phyloP scores from a whole-genome alignment of 2,329 filamentous ascomycete species.

The Didymella sp. region DNA sequence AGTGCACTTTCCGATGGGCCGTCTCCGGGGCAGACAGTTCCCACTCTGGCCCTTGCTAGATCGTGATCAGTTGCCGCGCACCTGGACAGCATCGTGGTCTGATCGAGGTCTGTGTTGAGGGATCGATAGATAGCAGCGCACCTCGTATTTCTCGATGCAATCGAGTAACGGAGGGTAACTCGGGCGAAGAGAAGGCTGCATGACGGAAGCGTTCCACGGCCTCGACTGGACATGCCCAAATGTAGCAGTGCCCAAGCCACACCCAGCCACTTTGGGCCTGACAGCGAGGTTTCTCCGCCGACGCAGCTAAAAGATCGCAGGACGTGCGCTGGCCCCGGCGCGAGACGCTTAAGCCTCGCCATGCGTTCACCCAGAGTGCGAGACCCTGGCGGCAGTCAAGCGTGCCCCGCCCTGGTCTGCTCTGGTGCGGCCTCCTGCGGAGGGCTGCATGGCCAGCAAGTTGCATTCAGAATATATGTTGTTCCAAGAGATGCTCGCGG shows the following conservation, averaged over 20 bases:
- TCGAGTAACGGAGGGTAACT: conserved; percentile 2
- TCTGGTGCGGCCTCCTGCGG: neutral
- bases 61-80: neutral
- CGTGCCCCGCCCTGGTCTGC: neutral
- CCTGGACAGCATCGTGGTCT: conserved; percentile 1
- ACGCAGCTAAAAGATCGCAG: conserved; percentile 1
- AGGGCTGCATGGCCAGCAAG: neutral
- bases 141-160: conserved; percentile 4
- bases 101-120: neutral
- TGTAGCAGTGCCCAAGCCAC: neutral
- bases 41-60: conserved; percentile 6
- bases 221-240: conserved; percentile 5
- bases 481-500: conserved; percentile 3
- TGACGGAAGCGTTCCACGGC: conserved; percentile 4
- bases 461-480: neutral
- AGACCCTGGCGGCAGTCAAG: conserved; percentile 9
- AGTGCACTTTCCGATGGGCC: conserved; percentile 1
- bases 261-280: conserved; percentile 9
- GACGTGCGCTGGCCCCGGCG: conserved; percentile 3
- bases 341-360: conserved; percentile 1
- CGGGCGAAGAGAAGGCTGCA: neutral
- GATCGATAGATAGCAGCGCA: conserved; percentile 1
- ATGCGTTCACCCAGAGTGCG: neutral
- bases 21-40: neutral
- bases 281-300: conserved; percentile 10